Base-by-base conservation (phyloP, 768 basidiomycete genomes). In the Rhizopogon salebrosus region DNA sequence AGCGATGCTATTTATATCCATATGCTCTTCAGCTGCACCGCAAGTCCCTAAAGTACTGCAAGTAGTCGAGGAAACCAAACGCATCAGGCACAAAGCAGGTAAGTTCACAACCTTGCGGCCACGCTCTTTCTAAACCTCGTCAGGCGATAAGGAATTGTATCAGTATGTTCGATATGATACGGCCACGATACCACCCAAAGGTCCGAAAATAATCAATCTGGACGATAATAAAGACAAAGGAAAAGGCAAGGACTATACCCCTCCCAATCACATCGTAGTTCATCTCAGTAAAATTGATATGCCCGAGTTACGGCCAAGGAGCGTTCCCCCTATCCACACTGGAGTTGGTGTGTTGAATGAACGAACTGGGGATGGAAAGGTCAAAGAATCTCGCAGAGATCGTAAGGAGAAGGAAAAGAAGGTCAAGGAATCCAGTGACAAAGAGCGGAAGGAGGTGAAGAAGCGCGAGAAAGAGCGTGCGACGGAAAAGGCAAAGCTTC, bases 281-380 rank as follows among this genome's bases (percentile, higher is more conserved):
- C 89, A 92, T 65, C 68, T 93, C 16, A 89, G 89, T 75, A 92
- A 92, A 74, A 90, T 93, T 43, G 74, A 84, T 13, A 92, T 93
- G 82, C 90, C 89, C 0, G 90, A 93, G 63, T 77, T 93, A 14
- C 78, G 79, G 60, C 87, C 87, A 75, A 54, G 61, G 73, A 14
- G 60, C 27, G 14, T 51, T 4, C 4, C 20, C 14, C 27, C n/a
- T 56, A 57, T 36, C 60, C 66, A n/a, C 64, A 62, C 36, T 51
- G 18, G 20, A 23, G 37, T 22, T 0, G 14, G 18, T 3, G 11
- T 27, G 7, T 41, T 26, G 54, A 51, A 48, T 11, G 31, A 31
- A 24, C 41, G 24, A 26, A 53, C 38, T 36, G 39, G n/a, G 42
- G 26, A 51, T 34, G 38, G 38, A 34, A 49, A 52, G 48, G 36